Evolutionary conservation across 306 rosid species (phyloP).

Genomic region (Cucumis sativus): DNA sequence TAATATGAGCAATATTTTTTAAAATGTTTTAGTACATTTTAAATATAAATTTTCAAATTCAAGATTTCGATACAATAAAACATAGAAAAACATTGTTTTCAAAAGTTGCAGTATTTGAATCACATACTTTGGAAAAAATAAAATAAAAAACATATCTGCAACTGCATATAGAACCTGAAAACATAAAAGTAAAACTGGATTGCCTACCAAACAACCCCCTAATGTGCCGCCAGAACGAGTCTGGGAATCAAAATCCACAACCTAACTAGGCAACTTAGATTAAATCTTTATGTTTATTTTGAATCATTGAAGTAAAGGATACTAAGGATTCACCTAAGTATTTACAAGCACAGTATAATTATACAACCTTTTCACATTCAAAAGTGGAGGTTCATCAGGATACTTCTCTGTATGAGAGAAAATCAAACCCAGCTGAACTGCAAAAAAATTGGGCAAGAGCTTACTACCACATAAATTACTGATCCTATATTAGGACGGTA

Average conservation of each 20-base stretch:
- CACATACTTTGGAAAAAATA: too few relatives aligned
- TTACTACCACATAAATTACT: neutral
- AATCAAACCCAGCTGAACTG: constrained; percentile 91
- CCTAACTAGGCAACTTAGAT: neutral
- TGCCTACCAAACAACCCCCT: too few relatives aligned
- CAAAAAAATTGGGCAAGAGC: constrained; percentile 19
- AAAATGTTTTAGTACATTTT: too few relatives aligned
- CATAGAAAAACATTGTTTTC: too few relatives aligned
- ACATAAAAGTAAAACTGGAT: too few relatives aligned
- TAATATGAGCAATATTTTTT: too few relatives aligned
- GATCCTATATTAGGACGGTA: neutral
- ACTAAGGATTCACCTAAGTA: neutral
- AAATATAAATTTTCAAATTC: too few relatives aligned
- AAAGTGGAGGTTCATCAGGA: constrained; percentile 98
- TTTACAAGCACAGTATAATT: neutral
- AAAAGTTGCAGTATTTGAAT: too few relatives aligned
- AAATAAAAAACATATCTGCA: too few relatives aligned
- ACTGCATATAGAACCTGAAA: too few relatives aligned
- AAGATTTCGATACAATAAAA: too few relatives aligned
- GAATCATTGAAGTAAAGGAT: neutral
- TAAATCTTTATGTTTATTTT: neutral
- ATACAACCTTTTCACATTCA: constrained; percentile 65
- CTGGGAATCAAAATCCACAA: neutral
- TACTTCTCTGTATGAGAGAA: constrained; percentile 83
- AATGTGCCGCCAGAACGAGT: neutral